Conservation (phyloP, 768 basidiomycete species). For the Termitomyces sp. region DNA sequence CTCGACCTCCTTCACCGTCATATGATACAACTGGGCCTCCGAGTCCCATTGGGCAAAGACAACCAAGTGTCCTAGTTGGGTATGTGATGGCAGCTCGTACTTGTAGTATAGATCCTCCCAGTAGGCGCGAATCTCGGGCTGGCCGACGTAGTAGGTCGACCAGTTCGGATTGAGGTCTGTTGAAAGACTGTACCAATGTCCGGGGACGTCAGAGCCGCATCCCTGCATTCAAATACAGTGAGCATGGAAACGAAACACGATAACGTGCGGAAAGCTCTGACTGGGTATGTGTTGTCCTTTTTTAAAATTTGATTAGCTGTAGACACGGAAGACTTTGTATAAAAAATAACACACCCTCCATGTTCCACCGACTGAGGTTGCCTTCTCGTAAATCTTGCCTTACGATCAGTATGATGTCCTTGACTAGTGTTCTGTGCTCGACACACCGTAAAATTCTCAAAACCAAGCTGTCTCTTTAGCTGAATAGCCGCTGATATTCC, state of each 20-base stretch:
- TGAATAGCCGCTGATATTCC: constrained; percentile 45
- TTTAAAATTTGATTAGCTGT: not conserved
- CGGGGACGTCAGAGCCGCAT: constrained; percentile 52
- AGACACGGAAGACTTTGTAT: too few relatives aligned
- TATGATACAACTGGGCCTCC: constrained; percentile 31
- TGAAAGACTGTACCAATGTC: constrained; percentile 51
- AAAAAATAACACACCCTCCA: constrained; percentile 40
- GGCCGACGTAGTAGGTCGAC: constrained; percentile 37
- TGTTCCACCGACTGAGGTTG: constrained; percentile 43
- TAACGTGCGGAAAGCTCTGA: constrained; percentile 16
- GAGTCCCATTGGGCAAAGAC: constrained; percentile 40
- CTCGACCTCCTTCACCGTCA: constrained; percentile 29
- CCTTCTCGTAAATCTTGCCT: constrained; percentile 47
- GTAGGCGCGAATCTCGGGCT: constrained; percentile 47
- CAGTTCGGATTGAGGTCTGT: constrained; percentile 49
- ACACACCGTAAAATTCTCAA: constrained; percentile 44
- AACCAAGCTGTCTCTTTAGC: constrained; percentile 36
- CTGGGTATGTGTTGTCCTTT: constrained; percentile 55
- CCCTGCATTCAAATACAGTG: constrained; percentile 24
- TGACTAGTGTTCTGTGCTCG: not conserved
- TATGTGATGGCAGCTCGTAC: constrained; percentile 34
- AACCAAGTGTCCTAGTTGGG: constrained; percentile 36
- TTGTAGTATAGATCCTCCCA: constrained; percentile 43
- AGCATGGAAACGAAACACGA: not conserved
- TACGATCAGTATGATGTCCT: not conserved